Conservation (phyloP, 2,329 filamentous ascomycete genomes). For the Phoma sp. region DNA sequence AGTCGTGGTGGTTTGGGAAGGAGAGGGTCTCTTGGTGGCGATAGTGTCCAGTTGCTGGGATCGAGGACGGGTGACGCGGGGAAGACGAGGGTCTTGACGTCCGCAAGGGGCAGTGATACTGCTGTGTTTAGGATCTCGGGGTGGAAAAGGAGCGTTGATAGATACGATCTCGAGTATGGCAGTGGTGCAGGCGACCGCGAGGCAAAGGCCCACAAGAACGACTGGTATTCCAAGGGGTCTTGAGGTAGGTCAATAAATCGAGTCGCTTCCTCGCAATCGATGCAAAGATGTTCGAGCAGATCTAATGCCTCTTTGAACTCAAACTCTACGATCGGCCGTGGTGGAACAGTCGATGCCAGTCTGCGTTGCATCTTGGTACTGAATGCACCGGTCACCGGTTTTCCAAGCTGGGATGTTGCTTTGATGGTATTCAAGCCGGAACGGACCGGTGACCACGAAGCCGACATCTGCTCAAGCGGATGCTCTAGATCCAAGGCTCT, state of each 20-base stretch:
- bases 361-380: slow-evolving; percentile 90
- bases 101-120: slow-evolving; percentile 77
- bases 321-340: slow-evolving; percentile 83
- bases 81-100: slow-evolving; percentile 78
- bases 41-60: slow-evolving; percentile 75
- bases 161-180: slow-evolving; percentile 79
- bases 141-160: slow-evolving; percentile 77
- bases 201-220: slow-evolving; percentile 76
- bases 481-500: slow-evolving; percentile 52
- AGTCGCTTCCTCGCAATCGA: slow-evolving; percentile 69
- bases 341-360: slow-evolving; percentile 90
- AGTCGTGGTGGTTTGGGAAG: slow-evolving; percentile 74
- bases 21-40: slow-evolving; percentile 52
- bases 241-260: slow-evolving; percentile 36
- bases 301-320: slow-evolving; percentile 73
- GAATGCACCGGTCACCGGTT: slow-evolving; percentile 76
- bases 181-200: slow-evolving; percentile 81
- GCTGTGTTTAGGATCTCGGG: slow-evolving; percentile 69
- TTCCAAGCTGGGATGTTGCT: slow-evolving; percentile 66
- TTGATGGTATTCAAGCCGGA: slow-evolving; percentile 61
- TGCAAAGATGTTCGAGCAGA: slow-evolving; percentile 72
- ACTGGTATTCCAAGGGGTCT: slow-evolving; percentile 54
- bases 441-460: slow-evolving; percentile 47
- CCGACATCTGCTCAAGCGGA: slow-evolving; percentile 33
- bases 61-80: slow-evolving; percentile 75